These are phyloP conservation scores for Naegleria gruberi DNA, from an alignment of 208 protist species.

Conservation along the genomic window DNA sequence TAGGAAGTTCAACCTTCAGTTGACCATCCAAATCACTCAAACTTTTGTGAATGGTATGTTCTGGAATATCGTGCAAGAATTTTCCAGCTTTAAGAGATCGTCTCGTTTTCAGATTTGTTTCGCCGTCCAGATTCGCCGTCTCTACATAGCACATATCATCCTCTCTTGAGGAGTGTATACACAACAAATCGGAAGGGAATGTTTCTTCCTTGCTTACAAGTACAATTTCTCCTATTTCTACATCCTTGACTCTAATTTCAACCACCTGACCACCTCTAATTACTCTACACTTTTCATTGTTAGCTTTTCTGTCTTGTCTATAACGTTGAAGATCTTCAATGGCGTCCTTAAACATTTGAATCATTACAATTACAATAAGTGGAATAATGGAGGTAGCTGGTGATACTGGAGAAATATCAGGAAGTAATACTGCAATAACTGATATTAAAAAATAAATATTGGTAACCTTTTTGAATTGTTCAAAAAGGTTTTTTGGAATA, in stretches of 20 bases:
- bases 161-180: constrained; percentile 29
- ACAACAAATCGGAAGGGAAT: constrained; percentile 36
- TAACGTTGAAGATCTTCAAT: constrained; percentile 52
- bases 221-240: constrained; percentile 35
- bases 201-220: constrained; percentile 19
- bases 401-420: constrained; percentile 39
- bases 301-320: constrained; percentile 40
- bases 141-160: constrained; percentile 31
- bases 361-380: constrained; percentile 38
- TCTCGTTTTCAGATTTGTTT: constrained; percentile 42
- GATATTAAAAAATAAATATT: constrained; percentile 59
- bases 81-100: not conserved
- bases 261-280: constrained; percentile 14
- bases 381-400: constrained; percentile 46
- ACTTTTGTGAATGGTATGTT: not conserved
- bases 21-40: not conserved
- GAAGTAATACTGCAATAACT: constrained; percentile 43
- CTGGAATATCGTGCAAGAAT: not conserved
- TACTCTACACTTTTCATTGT: constrained; percentile 10
- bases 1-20: constrained; percentile 29
- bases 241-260: constrained; percentile 20
- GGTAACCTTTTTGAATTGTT: constrained; percentile 50
- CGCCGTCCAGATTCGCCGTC: constrained; percentile 47
- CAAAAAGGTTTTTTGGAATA: constrained; percentile 57
- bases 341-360: constrained; percentile 43